Percentiles rank a stretch among this genome's conserved stretches.
phyloP scores from a whole-genome alignment of 2,329 filamentous ascomycete genomes.

The Microdochium nivale region DNA sequence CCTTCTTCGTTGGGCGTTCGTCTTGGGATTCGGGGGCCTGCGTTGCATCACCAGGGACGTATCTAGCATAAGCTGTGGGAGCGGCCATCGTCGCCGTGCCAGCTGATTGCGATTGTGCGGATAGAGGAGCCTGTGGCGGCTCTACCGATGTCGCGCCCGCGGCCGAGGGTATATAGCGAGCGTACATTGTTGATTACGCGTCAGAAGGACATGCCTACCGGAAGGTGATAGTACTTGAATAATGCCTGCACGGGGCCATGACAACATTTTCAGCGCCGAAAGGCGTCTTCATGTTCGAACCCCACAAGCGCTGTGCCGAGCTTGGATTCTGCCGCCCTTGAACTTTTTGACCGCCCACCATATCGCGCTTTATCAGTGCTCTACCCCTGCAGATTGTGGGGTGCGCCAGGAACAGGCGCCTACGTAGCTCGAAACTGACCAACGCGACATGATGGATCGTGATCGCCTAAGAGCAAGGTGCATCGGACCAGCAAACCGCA shows the following conservation, averaged over 20 bases:
- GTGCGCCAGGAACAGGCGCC: slow-evolving; percentile 12
- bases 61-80: neutral
- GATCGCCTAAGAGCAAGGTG: too few relatives aligned
- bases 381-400: neutral
- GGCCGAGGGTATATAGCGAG: slow-evolving; percentile 31
- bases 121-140: slow-evolving; percentile 4
- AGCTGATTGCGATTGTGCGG: slow-evolving; percentile 15
- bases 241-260: too few relatives aligned
- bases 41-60: neutral
- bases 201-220: neutral
- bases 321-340: neutral
- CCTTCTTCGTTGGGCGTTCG: neutral
- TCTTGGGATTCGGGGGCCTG: neutral
- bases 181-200: slow-evolving; percentile 23
- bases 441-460: too few relatives aligned
- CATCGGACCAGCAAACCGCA: too few relatives aligned
- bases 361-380: neutral
- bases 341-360: neutral
- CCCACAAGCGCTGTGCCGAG: slow-evolving; percentile 16
- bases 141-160: neutral
- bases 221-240: neutral
- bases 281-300: slow-evolving; percentile 13
- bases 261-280: slow-evolving; percentile 1
- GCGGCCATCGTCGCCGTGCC: slow-evolving; percentile 4
- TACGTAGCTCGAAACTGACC: slow-evolving; percentile 5